phyloP scores from a whole-genome alignment of 1,284 basidiomycete species.

The Spongiforma sp. region DNA sequence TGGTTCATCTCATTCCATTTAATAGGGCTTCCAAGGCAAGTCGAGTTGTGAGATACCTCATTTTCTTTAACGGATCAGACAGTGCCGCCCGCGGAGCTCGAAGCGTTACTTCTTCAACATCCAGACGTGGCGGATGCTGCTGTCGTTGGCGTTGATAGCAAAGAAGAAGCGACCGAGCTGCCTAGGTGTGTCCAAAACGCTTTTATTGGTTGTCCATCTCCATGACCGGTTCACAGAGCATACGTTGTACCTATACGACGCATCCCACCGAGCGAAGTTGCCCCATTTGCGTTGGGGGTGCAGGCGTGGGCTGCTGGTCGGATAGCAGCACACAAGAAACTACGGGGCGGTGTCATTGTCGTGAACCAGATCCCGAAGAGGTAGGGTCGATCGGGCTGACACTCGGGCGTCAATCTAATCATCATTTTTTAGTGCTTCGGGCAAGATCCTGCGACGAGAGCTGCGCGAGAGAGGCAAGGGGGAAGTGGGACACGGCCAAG shows the following conservation, averaged over 20 bases:
- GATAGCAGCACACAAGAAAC: conserved; percentile 68
- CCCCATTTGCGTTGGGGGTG: conserved; percentile 53
- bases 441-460: conserved; percentile 72
- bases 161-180: conserved; percentile 73
- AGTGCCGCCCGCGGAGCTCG: conserved; percentile 88
- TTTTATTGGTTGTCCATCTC: neutral
- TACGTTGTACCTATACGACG: conserved; percentile 58
- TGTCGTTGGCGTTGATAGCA: conserved; percentile 71
- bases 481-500: conserved; percentile 43
- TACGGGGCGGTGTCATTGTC: conserved; percentile 67
- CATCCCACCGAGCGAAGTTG: conserved; percentile 38
- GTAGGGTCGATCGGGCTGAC: conserved; percentile 38
- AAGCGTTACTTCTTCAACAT: conserved; percentile 74
- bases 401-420: neutral
- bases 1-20: neutral
- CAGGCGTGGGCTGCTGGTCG: conserved; percentile 65
- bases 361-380: conserved; percentile 71
- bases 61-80: conserved; percentile 1
- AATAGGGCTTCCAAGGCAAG: conserved; percentile 65
- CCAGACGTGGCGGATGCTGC: conserved; percentile 74
- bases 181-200: conserved; percentile 51
- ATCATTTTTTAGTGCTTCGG: conserved; percentile 56
- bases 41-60: conserved; percentile 29
- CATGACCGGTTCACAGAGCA: conserved; percentile 48
- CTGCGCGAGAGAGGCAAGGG: conserved; percentile 62